Conservation (phyloP, 2,329 filamentous ascomycete species). For the Phialophora verrucosa region DNA sequence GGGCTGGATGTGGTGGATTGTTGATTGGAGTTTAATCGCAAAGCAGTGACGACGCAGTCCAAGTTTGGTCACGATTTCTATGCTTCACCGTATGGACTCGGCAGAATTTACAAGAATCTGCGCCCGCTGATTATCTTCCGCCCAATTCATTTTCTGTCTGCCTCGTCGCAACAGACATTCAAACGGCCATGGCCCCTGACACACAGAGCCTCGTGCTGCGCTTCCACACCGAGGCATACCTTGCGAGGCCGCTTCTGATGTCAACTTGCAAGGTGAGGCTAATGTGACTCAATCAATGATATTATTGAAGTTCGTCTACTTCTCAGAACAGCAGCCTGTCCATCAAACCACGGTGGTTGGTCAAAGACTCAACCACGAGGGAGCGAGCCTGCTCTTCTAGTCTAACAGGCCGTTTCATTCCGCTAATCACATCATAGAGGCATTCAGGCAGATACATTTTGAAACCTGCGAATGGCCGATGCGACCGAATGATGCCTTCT, state of each 20-base stretch:
- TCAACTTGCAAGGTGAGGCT: conserved; percentile 1
- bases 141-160: conserved; percentile 8
- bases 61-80: background rate
- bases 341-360: background rate
- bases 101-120: conserved; percentile 5
- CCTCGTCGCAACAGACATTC: background rate
- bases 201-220: conserved; percentile 14
- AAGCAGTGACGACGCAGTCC: conserved; percentile 16
- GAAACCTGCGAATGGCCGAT: conserved; percentile 22
- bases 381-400: conserved; percentile 3
- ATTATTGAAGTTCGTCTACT: conserved; percentile 27
- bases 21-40: conserved; percentile 6
- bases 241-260: background rate
- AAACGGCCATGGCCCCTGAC: background rate
- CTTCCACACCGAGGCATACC: background rate
- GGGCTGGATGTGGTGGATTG: conserved; percentile 10
- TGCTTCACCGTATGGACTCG: conserved; percentile 1
- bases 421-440: conserved; percentile 16
- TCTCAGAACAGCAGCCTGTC: background rate
- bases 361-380: background rate
- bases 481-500: conserved; percentile 16
- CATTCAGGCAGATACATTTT: conserved; percentile 24
- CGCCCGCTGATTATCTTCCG: background rate
- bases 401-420: conserved; percentile 21
- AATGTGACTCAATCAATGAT: conserved; percentile 18